These are phyloP conservation scores for Xylaria scruposa DNA, from an alignment of 495 filamentous ascomycete genomes.

Conservation along the genomic window DNA sequence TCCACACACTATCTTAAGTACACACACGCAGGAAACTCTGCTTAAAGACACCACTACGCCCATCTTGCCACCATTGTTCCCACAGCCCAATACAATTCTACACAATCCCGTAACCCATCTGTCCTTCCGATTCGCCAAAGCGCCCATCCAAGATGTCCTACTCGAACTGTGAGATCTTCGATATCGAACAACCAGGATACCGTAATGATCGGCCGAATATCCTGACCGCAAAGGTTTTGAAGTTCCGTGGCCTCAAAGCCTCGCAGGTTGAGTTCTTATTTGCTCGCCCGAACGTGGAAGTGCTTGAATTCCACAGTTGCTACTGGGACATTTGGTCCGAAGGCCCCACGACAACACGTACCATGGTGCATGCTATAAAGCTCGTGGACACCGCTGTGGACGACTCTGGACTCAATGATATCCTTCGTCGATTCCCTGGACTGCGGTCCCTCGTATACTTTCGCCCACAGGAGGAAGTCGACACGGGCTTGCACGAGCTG, in stretches of 20 bases:
- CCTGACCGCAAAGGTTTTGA: neutral
- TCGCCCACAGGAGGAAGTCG: neutral
- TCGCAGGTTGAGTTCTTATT: neutral
- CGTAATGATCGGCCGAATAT: neutral
- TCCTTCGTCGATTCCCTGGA: neutral
- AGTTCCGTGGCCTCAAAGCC: neutral
- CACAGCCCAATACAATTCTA: neutral
- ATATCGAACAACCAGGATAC: neutral
- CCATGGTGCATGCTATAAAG: neutral
- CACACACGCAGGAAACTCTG: neutral
- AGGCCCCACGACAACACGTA: neutral
- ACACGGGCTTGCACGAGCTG: neutral
- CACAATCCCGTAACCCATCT: neutral
- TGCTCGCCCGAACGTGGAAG: neutral
- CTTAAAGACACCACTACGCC: neutral
- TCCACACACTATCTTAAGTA: neutral
- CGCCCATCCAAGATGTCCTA: neutral
- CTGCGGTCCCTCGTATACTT: neutral
- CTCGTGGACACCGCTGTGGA: neutral
- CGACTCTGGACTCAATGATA: neutral
- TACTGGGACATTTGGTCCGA: neutral
- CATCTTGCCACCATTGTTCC: neutral
- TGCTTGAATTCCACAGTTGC: neutral
- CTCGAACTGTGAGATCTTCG: neutral
- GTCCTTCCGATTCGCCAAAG: neutral